These are phyloP conservation scores for Deakozyma indianensis DNA, from an alignment of 805 yeast species.

Conservation along the genomic window DNA sequence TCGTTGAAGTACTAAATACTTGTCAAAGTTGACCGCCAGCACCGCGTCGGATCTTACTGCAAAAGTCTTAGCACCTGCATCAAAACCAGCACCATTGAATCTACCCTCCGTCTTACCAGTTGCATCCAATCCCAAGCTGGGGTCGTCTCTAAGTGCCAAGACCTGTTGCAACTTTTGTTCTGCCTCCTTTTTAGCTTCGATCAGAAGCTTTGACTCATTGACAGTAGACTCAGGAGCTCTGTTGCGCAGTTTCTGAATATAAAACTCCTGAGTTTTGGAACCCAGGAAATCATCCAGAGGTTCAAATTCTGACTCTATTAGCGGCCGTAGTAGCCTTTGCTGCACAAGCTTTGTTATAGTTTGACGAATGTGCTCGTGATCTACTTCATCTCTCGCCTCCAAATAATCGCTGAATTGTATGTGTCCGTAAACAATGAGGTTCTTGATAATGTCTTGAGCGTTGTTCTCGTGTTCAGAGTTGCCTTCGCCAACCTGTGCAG, in stretches of 20 bases:
- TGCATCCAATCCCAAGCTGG: slow-evolving; percentile 1
- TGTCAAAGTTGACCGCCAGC: slow-evolving; percentile 46
- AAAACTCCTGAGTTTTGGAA: background rate
- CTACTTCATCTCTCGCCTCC: slow-evolving; percentile 3
- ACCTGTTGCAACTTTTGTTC: background rate
- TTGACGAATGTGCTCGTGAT: background rate
- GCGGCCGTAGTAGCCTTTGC: background rate
- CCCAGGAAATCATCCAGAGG: background rate
- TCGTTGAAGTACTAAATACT: slow-evolving; percentile 56
- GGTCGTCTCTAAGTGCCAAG: background rate
- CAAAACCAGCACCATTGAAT: background rate
- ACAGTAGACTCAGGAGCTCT: background rate
- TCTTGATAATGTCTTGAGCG: slow-evolving; percentile 46
- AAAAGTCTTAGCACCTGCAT: background rate
- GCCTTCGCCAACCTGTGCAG: background rate
- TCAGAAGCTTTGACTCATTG: slow-evolving; percentile 1
- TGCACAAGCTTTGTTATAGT: background rate
- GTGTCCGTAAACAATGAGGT: slow-evolving; percentile 49
- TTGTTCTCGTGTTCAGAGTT: background rate
- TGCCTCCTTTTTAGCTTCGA: slow-evolving; percentile 1
- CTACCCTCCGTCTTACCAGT: background rate
- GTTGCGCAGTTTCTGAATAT: background rate
- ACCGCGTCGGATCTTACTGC: slow-evolving; percentile 17
- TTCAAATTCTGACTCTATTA: background rate
- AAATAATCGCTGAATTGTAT: slow-evolving; percentile 39